Evolutionary conservation across 176 grass and related monocot genomes (phyloP).

Genomic region (Triticum aestivum): DNA sequence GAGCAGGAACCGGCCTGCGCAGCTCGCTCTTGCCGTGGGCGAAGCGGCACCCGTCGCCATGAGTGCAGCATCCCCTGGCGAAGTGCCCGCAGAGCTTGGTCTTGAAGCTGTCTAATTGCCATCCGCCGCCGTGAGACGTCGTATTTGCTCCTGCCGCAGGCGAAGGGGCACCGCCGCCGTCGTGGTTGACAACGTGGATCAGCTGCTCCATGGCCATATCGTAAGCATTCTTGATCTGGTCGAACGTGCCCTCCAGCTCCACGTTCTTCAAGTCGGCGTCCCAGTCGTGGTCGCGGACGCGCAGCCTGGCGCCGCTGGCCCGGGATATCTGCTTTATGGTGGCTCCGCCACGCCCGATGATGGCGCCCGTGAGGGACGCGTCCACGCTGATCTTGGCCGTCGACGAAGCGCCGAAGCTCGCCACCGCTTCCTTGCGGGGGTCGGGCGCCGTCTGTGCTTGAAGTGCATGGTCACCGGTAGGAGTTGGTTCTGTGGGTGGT

Average conservation of each 20-base stretch:
- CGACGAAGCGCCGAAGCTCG: slow-evolving; percentile 68
- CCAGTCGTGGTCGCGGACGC: slow-evolving; percentile 69
- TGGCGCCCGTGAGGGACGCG: slow-evolving; percentile 61
- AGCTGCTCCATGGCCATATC: slow-evolving; percentile 66
- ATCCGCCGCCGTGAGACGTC: background rate
- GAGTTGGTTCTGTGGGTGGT: background rate
- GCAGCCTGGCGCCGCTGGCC: slow-evolving; percentile 56
- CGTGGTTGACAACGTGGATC: slow-evolving; percentile 31
- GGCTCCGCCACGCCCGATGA: slow-evolving; percentile 72
- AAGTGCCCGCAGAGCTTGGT: slow-evolving; percentile 82
- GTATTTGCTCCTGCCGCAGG: slow-evolving; percentile 11
- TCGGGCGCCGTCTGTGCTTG: too few relatives aligned
- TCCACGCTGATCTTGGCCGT: slow-evolving; percentile 81
- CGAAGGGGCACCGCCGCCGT: slow-evolving; percentile 10
- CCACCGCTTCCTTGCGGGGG: slow-evolving; percentile 29
- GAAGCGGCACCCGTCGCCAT: slow-evolving; percentile 65
- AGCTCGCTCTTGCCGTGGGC: slow-evolving; percentile 60
- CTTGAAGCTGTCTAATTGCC: slow-evolving; percentile 51
- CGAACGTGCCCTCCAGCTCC: slow-evolving; percentile 79
- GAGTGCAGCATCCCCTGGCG: slow-evolving; percentile 51
- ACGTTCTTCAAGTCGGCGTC: slow-evolving; percentile 77
- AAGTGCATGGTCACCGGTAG: background rate
- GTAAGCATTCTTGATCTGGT: slow-evolving; percentile 83
- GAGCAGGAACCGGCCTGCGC: slow-evolving; percentile 34
- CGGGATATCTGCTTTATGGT: slow-evolving; percentile 81